Base-by-base conservation (phyloP, 805 yeast genomes). In the Wickerhamiella galacta region DNA sequence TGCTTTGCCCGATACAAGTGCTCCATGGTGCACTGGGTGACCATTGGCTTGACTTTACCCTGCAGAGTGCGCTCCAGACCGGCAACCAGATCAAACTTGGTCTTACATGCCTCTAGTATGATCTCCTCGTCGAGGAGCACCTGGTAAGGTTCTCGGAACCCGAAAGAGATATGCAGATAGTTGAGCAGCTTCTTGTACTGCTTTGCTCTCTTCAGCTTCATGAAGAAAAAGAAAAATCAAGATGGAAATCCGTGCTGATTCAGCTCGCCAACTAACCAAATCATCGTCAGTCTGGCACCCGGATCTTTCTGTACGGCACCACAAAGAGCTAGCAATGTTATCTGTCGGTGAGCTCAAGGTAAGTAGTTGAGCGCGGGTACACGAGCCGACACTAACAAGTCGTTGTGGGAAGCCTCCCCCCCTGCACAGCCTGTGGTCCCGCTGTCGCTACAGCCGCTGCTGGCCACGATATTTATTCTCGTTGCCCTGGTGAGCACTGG, bases 151-250 rank as follows among this genome's bases (percentile, higher is more conserved):
- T 78, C 83, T 52, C 94, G 70, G 63, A 90, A 90, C 47, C 79
- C 79, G 67, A 87, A 90, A 5, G 93, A 68, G 52, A 82, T 79
- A 43, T 70, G 67, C 46, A 82, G 77, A 35, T 80, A 75, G 43
- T 75, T 70, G 79, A 90, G 77, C 54, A 81, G 94, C 63, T 87
- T 87, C 54, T 87, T 74, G 57, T 90, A 90, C 1, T 90, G 65
- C 56, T 87, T 87, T 33, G 95, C 93, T 57, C 98, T 68, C 57
- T 85, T 87, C 59, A 87, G 95, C 65, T 93, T 82, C 98, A 87
- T 87, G 25, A 11, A 14, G 4, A 11, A 12, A 6, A 12, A 16
- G 6, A 30, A 23, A 19, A 11, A 17, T 22, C 18, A 17, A 21
- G 28, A 9, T n/a, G 16, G 16, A 23, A n/a, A n/a, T n/a, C n/a